Base-by-base conservation (phyloP, 495 filamentous ascomycete genomes). In the Hypoxylon intermedium region DNA sequence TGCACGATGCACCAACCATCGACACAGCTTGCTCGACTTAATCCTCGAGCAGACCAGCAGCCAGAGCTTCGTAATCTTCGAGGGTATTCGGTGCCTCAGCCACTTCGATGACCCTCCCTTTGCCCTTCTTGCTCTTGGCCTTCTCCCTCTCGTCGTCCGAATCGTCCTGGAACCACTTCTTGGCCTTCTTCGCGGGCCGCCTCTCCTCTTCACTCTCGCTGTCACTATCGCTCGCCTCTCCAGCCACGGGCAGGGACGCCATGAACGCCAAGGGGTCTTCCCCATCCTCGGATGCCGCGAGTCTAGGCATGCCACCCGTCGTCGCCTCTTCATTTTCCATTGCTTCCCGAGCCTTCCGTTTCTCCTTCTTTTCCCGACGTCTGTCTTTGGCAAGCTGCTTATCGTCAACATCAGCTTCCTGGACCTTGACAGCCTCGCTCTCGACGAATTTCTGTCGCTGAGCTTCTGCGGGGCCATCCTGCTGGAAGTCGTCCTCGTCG, bases 1-100 rank as follows among this genome's bases (percentile, higher is more conserved):
- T 44, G 26, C 33, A 38, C 19, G 33, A 48, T n/a, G n/a, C n/a
- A n/a, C n/a, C n/a, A n/a, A n/a, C n/a, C n/a, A 56, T 41, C 45
- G n/a, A n/a, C n/a, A n/a, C n/a, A 55, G 6, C 28, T 24, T 31
- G 18, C 36, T 21, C 20, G 9, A 37, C 6, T 15, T 56, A 80
- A 46, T 77, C 80, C 47, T 82, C 88, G 67, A 98, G 78, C 68
- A 97, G 75, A 1, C 90, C 92, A 60, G 88, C 84, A 61, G 93
- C 93, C 82, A 96, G 67, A 49, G 88, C 86, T 75, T 98, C 93
- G 71, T 97, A 77, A 80, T 97, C 91, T 67, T 93, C 90, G 76
- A 97, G 73, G 19, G 88, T 96, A 73, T 93, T 86, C 50, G 91
- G 90, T 73, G 89, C 85, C 34, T 84, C 75, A 19, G 77, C 78